phyloP scores from a whole-genome alignment of 306 rosid genomes.

The Fagus sylvatica region DNA sequence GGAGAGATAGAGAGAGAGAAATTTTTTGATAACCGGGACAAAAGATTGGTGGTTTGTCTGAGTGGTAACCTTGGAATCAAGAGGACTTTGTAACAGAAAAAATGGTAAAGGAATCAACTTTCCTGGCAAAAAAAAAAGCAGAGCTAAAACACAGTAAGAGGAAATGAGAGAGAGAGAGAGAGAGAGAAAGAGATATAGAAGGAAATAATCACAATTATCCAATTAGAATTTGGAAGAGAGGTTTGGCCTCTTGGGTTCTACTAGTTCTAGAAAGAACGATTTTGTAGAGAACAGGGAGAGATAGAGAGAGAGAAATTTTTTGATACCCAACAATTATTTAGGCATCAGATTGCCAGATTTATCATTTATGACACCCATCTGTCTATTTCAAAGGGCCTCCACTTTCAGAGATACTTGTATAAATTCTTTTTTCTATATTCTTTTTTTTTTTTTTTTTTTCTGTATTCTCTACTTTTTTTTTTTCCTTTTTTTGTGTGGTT shows the following conservation, averaged over 20 bases:
- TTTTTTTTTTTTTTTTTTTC: not conserved
- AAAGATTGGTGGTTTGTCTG: not conserved
- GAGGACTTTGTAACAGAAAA: slow-evolving; percentile 5
- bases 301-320: slow-evolving; percentile 6
- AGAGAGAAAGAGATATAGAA: too few relatives aligned
- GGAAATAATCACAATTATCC: too few relatives aligned
- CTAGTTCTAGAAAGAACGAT: slow-evolving; percentile 24
- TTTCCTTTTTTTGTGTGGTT: not conserved
- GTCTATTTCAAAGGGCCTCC: slow-evolving; percentile 28
- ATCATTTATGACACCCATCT: slow-evolving; percentile 40
- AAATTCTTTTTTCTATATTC: not conserved
- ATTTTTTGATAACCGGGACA: slow-evolving; percentile 7
- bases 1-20: slow-evolving; percentile 5
- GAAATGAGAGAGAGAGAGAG: not conserved
- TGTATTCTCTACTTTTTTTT: not conserved
- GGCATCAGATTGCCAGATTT: slow-evolving; percentile 37
- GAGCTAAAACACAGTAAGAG: too few relatives aligned
- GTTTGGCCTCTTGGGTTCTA: not conserved
- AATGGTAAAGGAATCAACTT: slow-evolving; percentile 20
- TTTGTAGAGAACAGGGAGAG: not conserved
- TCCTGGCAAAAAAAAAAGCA: slow-evolving; percentile 28
- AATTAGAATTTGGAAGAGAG: slow-evolving; percentile 19
- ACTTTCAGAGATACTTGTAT: slow-evolving; percentile 10
- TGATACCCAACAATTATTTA: slow-evolving; percentile 19
- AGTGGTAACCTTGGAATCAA: slow-evolving; percentile 9